phyloP scores from a whole-genome alignment of 768 basidiomycete genomes.

The Agaricus sinodeliciosus region DNA sequence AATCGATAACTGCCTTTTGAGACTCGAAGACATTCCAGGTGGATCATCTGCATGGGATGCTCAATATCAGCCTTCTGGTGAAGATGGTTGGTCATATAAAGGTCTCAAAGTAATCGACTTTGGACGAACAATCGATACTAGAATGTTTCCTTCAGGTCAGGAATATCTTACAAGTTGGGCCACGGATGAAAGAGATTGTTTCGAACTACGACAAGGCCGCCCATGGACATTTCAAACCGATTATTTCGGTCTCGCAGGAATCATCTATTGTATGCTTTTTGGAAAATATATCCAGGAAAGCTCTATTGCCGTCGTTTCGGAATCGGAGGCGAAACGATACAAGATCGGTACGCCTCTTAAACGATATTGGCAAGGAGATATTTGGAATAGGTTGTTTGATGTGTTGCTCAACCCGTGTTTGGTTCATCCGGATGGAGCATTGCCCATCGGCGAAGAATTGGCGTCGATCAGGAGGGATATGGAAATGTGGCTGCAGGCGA shows the following conservation, averaged over 20 bases:
- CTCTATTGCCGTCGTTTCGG: slow-evolving; percentile 34
- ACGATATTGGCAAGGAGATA: slow-evolving; percentile 89
- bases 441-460: slow-evolving; percentile 75
- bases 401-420: slow-evolving; percentile 74
- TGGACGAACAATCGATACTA: slow-evolving; percentile 88
- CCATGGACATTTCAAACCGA: slow-evolving; percentile 96
- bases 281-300: slow-evolving; percentile 89
- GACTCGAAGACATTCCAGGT: slow-evolving; percentile 78
- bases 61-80: slow-evolving; percentile 73
- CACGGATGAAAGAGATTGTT: slow-evolving; percentile 85
- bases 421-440: slow-evolving; percentile 44
- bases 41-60: slow-evolving; percentile 64
- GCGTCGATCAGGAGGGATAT: slow-evolving; percentile 64
- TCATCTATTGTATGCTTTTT: slow-evolving; percentile 94
- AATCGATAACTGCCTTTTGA: slow-evolving; percentile 97
- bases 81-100: slow-evolving; percentile 79
- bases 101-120: slow-evolving; percentile 96
- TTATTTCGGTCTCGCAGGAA: slow-evolving; percentile 92
- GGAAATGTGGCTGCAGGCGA: slow-evolving; percentile 80
- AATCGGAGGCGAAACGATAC: slow-evolving; percentile 34
- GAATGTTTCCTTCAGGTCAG: slow-evolving; percentile 74
- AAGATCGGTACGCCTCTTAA: slow-evolving; percentile 77
- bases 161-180: slow-evolving; percentile 84
- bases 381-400: slow-evolving; percentile 85
- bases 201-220: slow-evolving; percentile 75